Conservation (phyloP, 805 yeast genomes). For the Sugiyamaella mastotermitis region DNA sequence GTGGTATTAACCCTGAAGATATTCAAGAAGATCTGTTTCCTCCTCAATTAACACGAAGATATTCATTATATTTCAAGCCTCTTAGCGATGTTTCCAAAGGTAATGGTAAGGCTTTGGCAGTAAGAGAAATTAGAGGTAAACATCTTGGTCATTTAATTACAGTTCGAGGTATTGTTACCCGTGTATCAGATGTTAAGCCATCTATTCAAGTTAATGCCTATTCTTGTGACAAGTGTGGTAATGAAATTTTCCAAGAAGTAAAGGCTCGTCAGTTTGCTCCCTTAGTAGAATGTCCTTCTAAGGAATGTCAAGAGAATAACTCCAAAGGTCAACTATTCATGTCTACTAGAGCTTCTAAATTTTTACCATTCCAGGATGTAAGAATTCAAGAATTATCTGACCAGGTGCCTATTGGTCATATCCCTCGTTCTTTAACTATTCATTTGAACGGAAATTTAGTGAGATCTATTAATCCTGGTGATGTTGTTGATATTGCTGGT, state of each 20-base stretch:
- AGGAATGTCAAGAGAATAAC: conserved; percentile 69
- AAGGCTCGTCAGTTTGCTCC: conserved; percentile 80
- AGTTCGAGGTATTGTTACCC: conserved; percentile 87
- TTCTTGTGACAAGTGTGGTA: conserved; percentile 96
- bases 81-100: conserved; percentile 34
- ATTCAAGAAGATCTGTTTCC: conserved; percentile 63
- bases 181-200: conserved; percentile 96
- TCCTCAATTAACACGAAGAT: conserved; percentile 78
- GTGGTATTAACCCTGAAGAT: conserved; percentile 17
- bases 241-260: conserved; percentile 94
- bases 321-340: conserved; percentile 84
- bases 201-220: conserved; percentile 86
- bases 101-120: conserved; percentile 61
- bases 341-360: conserved; percentile 94
- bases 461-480: conserved; percentile 87
- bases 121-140: conserved; percentile 80
- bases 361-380: conserved; percentile 91
- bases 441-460: conserved; percentile 92
- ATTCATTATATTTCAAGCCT: conserved; percentile 82
- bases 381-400: conserved; percentile 89
- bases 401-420: conserved; percentile 97
- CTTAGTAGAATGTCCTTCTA: conserved; percentile 77
- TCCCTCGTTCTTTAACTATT: conserved; percentile 79
- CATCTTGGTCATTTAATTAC: conserved; percentile 84
- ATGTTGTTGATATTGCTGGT: conserved; percentile 88